Evolutionary conservation across 495 filamentous ascomycete species (phyloP), one percentile per base, ranked within the genome.

Genomic region (Elasticomyces elasticus): DNA sequence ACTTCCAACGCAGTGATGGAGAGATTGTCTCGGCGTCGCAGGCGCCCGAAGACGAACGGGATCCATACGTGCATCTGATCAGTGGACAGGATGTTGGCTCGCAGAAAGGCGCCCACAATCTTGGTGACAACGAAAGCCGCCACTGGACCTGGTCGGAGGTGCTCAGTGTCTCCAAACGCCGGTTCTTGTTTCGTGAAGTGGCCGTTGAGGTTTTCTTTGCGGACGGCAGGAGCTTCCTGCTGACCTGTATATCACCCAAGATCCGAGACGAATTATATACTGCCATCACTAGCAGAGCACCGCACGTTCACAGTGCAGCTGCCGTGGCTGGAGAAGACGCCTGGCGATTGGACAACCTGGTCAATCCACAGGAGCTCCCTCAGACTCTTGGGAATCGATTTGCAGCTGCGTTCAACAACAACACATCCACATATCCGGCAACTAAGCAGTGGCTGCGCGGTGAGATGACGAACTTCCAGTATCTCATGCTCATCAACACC

Each of bases 391-490:
- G 94, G 4, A 87, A 86, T 15, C 89, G 89, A 62, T 89, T 97
- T 66, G 89, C 87, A n/a, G 94, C 83, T 67, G 90, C 96, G 12
- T 97, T 97, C 71, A 88, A 87, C 51, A 88, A 87, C 51, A 76
- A 82, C 53, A 70, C 69, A 7, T 69, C 78, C 2, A 79, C 81
- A 15, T 89, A 88, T 62, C 87, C 89, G 25, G 83, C 87, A 41
- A 97, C 94, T 56, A 83, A 82, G 31, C 86, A 84, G 72, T 98
- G 92, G 92, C 76, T 87, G 49, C 84, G 82, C 63, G 94, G 92
- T 5, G 94, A 97, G 62, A 87, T 96, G 9, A 97, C 94, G 5
- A 98, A 98, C 66, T 98, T 97, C 63, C 89, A 95, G 67, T 98
- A 98, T 67, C 77, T 98, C 25, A 97, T 98, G 94, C 77, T 95